Evolutionary conservation across 1,284 basidiomycete genomes (phyloP).

Genomic region (Athelia sp.): DNA sequence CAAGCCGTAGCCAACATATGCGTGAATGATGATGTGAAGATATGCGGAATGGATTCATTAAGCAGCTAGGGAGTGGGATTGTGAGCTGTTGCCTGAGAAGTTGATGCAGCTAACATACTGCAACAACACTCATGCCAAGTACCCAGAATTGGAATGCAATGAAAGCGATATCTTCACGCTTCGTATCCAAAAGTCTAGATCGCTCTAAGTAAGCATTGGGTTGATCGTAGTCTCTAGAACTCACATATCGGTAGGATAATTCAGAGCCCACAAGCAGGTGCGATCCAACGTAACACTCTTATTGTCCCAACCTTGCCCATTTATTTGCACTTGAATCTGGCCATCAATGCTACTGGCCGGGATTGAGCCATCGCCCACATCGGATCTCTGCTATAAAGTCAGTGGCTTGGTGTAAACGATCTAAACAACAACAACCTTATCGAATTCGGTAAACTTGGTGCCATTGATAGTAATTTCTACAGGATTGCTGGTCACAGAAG

Average conservation of each 20-base stretch:
- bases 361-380: conserved; percentile 14
- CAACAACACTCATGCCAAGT: conserved; percentile 73
- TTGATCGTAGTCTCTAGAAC: conserved; percentile 17
- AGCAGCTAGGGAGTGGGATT: conserved; percentile 33
- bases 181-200: conserved; percentile 58
- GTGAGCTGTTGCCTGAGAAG: background rate
- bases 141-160: conserved; percentile 79
- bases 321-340: conserved; percentile 36
- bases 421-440: background rate
- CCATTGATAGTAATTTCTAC: background rate
- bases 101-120: conserved; percentile 28
- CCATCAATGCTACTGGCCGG: conserved; percentile 26
- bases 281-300: conserved; percentile 31
- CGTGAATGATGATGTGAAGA: conserved; percentile 64
- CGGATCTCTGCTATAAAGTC: background rate
- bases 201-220: conserved; percentile 2
- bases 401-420: background rate
- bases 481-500: background rate
- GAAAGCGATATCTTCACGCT: conserved; percentile 74
- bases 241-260: conserved; percentile 63
- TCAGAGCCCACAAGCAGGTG: conserved; percentile 53
- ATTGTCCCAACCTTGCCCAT: conserved; percentile 32
- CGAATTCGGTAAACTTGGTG: no score
- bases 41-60: conserved; percentile 80
- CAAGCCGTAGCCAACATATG: conserved; percentile 68